phyloP scores from a whole-genome alignment of 2,329 filamentous ascomycete species.

The Scorias spongiosa region DNA sequence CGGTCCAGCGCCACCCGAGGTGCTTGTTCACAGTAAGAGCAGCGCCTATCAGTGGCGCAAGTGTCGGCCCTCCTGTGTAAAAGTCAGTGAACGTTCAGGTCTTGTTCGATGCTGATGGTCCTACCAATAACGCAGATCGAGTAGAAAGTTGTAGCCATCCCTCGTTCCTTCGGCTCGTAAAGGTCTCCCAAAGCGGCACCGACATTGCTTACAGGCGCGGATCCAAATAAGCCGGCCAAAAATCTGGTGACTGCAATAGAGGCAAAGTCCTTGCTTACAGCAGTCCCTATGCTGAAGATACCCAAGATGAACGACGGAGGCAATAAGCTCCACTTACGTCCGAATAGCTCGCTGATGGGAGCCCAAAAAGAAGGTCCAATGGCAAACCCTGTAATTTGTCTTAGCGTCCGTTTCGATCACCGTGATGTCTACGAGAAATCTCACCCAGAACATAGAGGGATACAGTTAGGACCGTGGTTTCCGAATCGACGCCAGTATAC shows the following conservation, averaged over 20 bases:
- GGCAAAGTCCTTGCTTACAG: constrained; percentile 12
- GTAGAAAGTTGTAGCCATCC: constrained; percentile 29
- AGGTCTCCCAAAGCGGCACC: constrained; percentile 32
- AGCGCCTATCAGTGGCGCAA: constrained; percentile 31
- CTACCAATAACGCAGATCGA: constrained; percentile 22
- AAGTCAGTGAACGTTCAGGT: not conserved
- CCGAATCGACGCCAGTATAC: constrained; percentile 51
- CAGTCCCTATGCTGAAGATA: constrained; percentile 15
- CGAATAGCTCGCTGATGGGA: constrained; percentile 24
- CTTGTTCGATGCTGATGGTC: not conserved
- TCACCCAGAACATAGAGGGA: constrained; percentile 47
- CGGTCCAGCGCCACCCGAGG: constrained; percentile 39
- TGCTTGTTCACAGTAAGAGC: constrained; percentile 36
- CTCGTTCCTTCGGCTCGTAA: constrained; percentile 27
- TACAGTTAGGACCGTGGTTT: constrained; percentile 49
- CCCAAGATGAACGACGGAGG: constrained; percentile 16
- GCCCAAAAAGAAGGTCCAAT: constrained; percentile 29
- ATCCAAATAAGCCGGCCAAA: constrained; percentile 16
- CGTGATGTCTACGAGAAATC: not conserved
- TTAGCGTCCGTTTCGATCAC: not conserved
- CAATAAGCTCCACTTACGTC: constrained; percentile 16
- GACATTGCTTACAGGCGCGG: constrained; percentile 25
- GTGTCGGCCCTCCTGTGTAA: constrained; percentile 34
- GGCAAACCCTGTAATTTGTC: constrained; percentile 17
- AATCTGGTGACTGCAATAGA: constrained; percentile 17